Evolutionary conservation across 2,329 filamentous ascomycete species (phyloP), one percentile per base, ranked within the genome.

Genomic region (Verticillium dahliae): DNA sequence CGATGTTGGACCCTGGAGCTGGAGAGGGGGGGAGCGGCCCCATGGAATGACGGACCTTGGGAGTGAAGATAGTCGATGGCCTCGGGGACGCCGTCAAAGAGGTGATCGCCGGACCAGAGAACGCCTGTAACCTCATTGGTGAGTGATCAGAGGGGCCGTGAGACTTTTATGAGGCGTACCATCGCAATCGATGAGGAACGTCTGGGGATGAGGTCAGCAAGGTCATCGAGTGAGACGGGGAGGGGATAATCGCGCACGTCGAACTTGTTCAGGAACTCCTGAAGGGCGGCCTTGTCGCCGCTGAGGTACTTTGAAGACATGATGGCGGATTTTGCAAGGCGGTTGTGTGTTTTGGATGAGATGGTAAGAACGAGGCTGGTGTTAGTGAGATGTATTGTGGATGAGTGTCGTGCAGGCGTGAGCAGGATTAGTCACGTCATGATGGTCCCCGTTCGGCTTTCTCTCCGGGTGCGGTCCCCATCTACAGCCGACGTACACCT

Each of bases 171-270:
- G 70, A 7, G 14, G 54, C 22, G 14, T 80, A 96, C 94, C 95
- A 85, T 99, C 95, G 78, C 95, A 99, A 74, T 99, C 95, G 71
- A 99, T 91, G 13, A 99, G 81, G 72, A 99, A 98, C 39, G 91
- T 87, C 92, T 96, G 68, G 62, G 63, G 14, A 22, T 57, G 60
- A 62, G 18, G 62, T 68, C 52, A 67, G 67, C 63, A 18, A 18
- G 54, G 60, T 52, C 33, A 58, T 33, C 7, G 10, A 18, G n/a
- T 33, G 58, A 37, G 64, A 61, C 33, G 56, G 31, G 50, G 18
- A 37, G 56, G 58, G 54, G 58, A 60, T 62, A 70, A 76, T 72
- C 67, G 81, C 92, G 77, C 78, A 97, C 95, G 80, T 99, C 95
- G 72, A 97, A 99, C 72, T 86, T 86, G 76, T 91, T 89, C 64